phyloP scores from a whole-genome alignment of 2,329 filamentous ascomycete species.

The Paramyrothecium roridum region DNA sequence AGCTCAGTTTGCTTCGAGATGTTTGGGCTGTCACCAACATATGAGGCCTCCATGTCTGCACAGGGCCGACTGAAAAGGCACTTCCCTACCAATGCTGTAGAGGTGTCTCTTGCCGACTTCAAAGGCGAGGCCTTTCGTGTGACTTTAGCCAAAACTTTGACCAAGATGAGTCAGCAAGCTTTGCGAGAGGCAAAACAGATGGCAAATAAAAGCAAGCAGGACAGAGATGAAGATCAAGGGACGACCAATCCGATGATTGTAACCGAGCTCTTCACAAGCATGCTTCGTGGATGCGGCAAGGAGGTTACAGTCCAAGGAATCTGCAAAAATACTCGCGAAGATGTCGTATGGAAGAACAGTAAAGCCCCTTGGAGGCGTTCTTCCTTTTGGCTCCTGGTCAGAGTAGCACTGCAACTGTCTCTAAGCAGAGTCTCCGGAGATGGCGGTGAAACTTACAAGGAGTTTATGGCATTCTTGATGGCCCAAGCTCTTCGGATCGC shows the following conservation, averaged over 20 bases:
- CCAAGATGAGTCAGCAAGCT: no score
- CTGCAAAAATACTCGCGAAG: slow-evolving; percentile 49
- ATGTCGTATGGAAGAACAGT: slow-evolving; percentile 39
- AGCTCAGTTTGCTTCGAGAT: no score
- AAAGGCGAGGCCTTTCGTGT: no score
- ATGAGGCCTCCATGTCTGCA: no score
- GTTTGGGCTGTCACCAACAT: no score
- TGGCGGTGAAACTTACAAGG: slow-evolving; percentile 38
- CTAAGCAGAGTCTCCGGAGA: not conserved
- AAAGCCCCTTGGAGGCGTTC: slow-evolving; percentile 44
- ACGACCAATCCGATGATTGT: slow-evolving; percentile 46
- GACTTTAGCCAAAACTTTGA: no score
- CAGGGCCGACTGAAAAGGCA: no score
- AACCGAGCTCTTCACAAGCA: slow-evolving; percentile 41
- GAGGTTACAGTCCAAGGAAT: slow-evolving; percentile 23
- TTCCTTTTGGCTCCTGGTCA: slow-evolving; percentile 51
- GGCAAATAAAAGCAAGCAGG: no score
- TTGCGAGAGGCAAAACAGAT: no score
- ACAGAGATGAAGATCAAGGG: slow-evolving; percentile 40
- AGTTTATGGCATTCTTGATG: slow-evolving; percentile 46
- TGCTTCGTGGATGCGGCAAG: slow-evolving; percentile 34
- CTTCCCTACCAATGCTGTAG: no score
- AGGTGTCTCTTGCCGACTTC: no score
- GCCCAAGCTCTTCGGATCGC: slow-evolving; percentile 26
- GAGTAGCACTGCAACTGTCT: slow-evolving; percentile 44